Evolutionary conservation across 2,329 filamentous ascomycete species (phyloP), one percentile per base, ranked within the genome.

Genomic region (Fusarium setosum): DNA sequence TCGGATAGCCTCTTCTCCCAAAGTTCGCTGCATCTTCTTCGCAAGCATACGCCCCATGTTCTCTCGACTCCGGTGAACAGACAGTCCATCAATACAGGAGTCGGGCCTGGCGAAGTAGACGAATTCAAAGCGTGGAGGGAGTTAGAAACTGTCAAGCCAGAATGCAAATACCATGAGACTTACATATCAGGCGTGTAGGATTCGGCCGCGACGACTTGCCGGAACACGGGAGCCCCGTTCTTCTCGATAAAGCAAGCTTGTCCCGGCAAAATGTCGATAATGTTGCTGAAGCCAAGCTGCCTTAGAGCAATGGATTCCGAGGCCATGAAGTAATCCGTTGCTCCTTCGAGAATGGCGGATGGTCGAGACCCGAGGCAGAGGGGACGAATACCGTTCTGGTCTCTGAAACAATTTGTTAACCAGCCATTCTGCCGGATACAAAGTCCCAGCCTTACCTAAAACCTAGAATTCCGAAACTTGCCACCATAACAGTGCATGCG

Each of bases 61-160:
- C 73, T 95, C 90, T 47, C 94, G 88, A 68, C 91, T 93, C 67
- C 89, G 87, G 74, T 97, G 89, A 26, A 97, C 91, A 56, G 91
- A 93, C 66, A 97, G 96, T 13, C 92, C 93, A 73, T 97, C 94
- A 56, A 96, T 94, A 68, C 89, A 83, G 1, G 88, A 90, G 76
- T 97, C 93, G 1, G 92, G 92, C 2, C 94, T 84, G 9, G 92
- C 90, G 72, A 97, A 94, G 80, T 97, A 97, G 57, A 96, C 91
- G 67, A 34, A 54, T 17, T 68, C 66, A 11, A 68, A 68, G 4
- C 26, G 5, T 2, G 18, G 11, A 11, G 10, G 4, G 6, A 12
- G 20, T 40, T 10, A 40, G 37, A 9, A 21, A 20, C n/a, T n/a
- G n/a, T n/a, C 11, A 21, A 23, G 6, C 5, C 37, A 4, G 2